A percentile compares a stretch with the other conserved stretches of the same genome.
Evolutionary conservation across 495 filamentous ascomycete genomes (phyloP).

Genomic region (Penicillium steckii): DNA sequence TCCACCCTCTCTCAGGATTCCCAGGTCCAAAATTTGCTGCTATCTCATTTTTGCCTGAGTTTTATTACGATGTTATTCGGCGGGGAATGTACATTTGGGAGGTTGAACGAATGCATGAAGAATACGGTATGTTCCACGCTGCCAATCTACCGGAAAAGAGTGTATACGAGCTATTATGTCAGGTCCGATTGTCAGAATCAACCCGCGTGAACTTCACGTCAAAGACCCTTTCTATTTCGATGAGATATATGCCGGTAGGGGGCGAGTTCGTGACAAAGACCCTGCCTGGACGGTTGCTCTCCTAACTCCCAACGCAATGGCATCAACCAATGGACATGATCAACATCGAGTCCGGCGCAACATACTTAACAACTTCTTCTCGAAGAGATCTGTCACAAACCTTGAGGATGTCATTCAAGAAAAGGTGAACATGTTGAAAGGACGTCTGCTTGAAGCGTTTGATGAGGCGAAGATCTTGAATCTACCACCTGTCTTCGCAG

Average conservation of each 20-base stretch:
- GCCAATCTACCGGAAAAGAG: too few species aligned
- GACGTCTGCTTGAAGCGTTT: slow-evolving; percentile 30
- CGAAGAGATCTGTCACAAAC: slow-evolving; percentile 38
- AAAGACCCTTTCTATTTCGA: slow-evolving; percentile 38
- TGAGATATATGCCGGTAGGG: slow-evolving; percentile 30
- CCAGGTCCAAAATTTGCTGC: slow-evolving; percentile 51
- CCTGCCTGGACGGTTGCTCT: slow-evolving; percentile 22
- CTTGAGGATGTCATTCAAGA: slow-evolving; percentile 47
- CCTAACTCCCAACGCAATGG: slow-evolving; percentile 26
- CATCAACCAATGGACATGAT: slow-evolving; percentile 47
- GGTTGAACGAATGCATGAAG: slow-evolving; percentile 48
- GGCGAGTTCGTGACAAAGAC: slow-evolving; percentile 37
- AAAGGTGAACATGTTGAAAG: slow-evolving; percentile 37
- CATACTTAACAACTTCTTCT: slow-evolving; percentile 50
- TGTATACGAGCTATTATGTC: neutral
- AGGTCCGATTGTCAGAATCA: slow-evolving; percentile 46
- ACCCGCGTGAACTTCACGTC: slow-evolving; percentile 38
- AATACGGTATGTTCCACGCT: slow-evolving; percentile 38
- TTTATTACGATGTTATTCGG: slow-evolving; percentile 49
- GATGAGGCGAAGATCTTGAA: slow-evolving; percentile 19
- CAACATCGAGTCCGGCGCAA: slow-evolving; percentile 45
- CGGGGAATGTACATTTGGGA: slow-evolving; percentile 44
- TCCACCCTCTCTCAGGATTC: slow-evolving; percentile 39
- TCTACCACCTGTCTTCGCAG: slow-evolving; percentile 34
- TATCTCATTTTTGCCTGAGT: slow-evolving; percentile 44